phyloP scores from a whole-genome alignment of 2,329 filamentous ascomycete species.

The Fonsecaea multimorphosa region DNA sequence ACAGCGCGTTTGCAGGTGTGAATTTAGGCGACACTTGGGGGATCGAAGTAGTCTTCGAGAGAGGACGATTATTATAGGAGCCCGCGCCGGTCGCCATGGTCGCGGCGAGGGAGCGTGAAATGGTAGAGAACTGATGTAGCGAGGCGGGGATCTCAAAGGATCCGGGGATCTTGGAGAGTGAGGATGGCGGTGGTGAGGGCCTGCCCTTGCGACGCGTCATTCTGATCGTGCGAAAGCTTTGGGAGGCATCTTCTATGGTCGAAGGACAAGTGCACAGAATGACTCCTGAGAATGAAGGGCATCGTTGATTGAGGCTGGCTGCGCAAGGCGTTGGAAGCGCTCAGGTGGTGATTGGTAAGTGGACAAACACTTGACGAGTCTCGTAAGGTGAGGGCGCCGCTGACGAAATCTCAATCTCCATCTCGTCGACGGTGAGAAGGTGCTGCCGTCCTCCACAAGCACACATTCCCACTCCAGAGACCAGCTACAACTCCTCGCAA shows the following conservation, averaged over 20 bases:
- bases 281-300: neutral
- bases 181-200: constrained; percentile 22
- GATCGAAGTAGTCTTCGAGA: neutral
- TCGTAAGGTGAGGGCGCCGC: neutral
- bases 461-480: neutral
- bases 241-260: neutral
- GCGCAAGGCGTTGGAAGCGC: constrained; percentile 5
- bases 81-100: constrained; percentile 11
- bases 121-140: constrained; percentile 33
- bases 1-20: neutral
- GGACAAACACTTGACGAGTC: neutral
- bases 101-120: constrained; percentile 32
- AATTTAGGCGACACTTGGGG: neutral
- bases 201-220: constrained; percentile 36
- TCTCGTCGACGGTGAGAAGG: neutral
- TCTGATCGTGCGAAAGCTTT: constrained; percentile 8
- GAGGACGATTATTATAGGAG: neutral
- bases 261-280: neutral
- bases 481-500: neutral
- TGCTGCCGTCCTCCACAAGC: neutral
- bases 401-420: constrained; percentile 6
- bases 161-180: constrained; percentile 28
- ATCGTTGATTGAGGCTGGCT: constrained; percentile 1
- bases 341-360: constrained; percentile 7
- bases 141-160: constrained; percentile 37